Evolutionary conservation across 176 grass and related monocot species (phyloP).

Genomic region (Triticum monococcum): DNA sequence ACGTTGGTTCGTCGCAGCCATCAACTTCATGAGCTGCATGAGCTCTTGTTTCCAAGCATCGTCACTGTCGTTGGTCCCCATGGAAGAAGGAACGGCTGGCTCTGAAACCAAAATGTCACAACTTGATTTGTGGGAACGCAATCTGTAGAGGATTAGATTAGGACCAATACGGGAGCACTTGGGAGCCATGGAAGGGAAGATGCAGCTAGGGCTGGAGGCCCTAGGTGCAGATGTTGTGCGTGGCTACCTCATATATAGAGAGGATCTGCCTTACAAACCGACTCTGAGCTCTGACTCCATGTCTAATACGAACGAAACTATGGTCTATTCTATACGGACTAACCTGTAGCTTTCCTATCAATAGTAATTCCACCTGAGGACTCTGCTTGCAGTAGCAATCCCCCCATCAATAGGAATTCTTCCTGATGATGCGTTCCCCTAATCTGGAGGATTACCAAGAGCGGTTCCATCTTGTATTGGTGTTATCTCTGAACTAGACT

Average conservation of each 20-base stretch:
- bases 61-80: too few relatives aligned
- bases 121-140: too few relatives aligned
- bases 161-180: background rate
- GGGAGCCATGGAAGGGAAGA: background rate
- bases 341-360: background rate
- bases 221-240: background rate
- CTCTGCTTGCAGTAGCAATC: background rate
- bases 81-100: too few relatives aligned
- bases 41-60: too few relatives aligned
- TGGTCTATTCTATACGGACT: background rate
- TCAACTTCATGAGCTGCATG: too few relatives aligned
- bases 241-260: background rate
- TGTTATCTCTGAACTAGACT: background rate
- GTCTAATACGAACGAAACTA: background rate
- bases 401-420: conserved; percentile 4
- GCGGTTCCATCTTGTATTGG: background rate
- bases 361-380: background rate
- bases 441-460: background rate
- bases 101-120: too few relatives aligned
- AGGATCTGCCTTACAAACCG: background rate
- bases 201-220: background rate
- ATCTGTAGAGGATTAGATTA: background rate
- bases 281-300: background rate
- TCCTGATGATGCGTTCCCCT: background rate
- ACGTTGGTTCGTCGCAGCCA: too few relatives aligned